Evolutionary conservation across 257 asterid genomes (phyloP).

Genomic region (Gynochthodes officinalis): DNA sequence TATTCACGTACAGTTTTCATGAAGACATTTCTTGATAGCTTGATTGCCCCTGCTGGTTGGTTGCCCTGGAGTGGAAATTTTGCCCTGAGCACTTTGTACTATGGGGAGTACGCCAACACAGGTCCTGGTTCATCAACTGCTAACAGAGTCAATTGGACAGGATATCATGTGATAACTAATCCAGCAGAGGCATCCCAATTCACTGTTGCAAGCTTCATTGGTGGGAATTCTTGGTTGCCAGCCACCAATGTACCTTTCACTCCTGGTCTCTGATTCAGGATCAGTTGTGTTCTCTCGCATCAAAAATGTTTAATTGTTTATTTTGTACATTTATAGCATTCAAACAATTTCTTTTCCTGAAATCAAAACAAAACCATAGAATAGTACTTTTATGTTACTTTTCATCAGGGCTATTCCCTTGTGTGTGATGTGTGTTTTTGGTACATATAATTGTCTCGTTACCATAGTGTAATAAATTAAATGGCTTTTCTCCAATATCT

Average conservation of each 20-base stretch:
- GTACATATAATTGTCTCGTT: too few relatives aligned
- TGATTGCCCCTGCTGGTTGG: slow-evolving; percentile 80
- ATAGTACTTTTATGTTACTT: too few relatives aligned
- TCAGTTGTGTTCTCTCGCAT: too few relatives aligned
- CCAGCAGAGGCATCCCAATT: slow-evolving; percentile 67
- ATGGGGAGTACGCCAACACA: slow-evolving; percentile 80
- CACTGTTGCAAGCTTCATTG: slow-evolving; percentile 64
- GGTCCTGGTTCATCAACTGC: slow-evolving; percentile 77
- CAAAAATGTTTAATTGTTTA: background rate
- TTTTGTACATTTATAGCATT: background rate
- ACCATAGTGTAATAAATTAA: background rate
- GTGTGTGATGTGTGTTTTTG: too few relatives aligned
- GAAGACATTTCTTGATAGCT: slow-evolving; percentile 55
- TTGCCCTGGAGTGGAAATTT: slow-evolving; percentile 81
- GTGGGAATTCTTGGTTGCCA: slow-evolving; percentile 72
- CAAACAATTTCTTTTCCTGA: background rate
- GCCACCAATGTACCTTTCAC: slow-evolving; percentile 70
- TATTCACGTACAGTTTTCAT: slow-evolving; percentile 72
- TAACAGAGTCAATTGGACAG: slow-evolving; percentile 72
- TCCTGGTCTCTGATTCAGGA: slow-evolving; percentile 64
- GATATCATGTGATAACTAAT: slow-evolving; percentile 71
- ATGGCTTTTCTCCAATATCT: background rate
- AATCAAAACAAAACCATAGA: background rate
- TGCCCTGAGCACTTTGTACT: slow-evolving; percentile 64
- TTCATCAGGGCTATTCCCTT: too few relatives aligned